These are phyloP conservation scores for Colletotrichum abscissum DNA, from an alignment of 2,329 filamentous ascomycete species.

Conservation along the genomic window DNA sequence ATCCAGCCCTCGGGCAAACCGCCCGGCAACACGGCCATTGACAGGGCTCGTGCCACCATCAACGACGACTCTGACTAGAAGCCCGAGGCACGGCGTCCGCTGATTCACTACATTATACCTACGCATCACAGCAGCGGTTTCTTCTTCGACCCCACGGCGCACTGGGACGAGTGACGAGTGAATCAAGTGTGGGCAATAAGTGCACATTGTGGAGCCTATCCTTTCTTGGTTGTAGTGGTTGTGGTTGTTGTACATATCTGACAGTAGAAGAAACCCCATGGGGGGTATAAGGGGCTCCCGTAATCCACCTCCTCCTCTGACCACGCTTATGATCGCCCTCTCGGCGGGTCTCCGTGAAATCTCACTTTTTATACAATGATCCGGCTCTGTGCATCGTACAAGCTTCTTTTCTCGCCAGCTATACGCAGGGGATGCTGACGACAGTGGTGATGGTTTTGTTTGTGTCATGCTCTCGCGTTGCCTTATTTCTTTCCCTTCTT, in stretches of 20 bases:
- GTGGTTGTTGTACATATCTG: conserved; percentile 39
- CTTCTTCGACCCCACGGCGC: conserved; percentile 14
- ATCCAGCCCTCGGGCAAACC: conserved; percentile 61
- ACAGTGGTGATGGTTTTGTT: not conserved
- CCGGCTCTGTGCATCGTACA: conserved; percentile 28
- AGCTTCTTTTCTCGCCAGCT: not conserved
- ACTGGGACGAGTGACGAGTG: not conserved
- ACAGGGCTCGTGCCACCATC: conserved; percentile 68
- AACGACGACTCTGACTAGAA: conserved; percentile 70
- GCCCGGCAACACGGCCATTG: conserved; percentile 68
- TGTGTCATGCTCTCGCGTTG: conserved; percentile 39
- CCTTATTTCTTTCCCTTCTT: conserved; percentile 60
- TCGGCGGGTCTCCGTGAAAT: not conserved
- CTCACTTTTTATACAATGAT: not conserved
- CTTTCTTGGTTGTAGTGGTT: conserved; percentile 11
- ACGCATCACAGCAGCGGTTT: conserved; percentile 15
- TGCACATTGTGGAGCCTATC: conserved; percentile 22
- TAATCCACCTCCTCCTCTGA: conserved; percentile 28
- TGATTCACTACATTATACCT: conserved; percentile 13
- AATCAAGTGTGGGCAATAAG: conserved; percentile 12
- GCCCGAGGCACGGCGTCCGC: conserved; percentile 27
- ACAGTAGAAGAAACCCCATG: conserved; percentile 32
- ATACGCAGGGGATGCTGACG: not conserved
- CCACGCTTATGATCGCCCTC: not conserved
- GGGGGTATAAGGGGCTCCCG: conserved; percentile 19